Percentiles rank a stretch among this genome's conserved stretches.
These are phyloP conservation scores for Lasiodiplodia sp. DNA, from an alignment of 2,329 filamentous ascomycete genomes.

Conservation along the genomic window DNA sequence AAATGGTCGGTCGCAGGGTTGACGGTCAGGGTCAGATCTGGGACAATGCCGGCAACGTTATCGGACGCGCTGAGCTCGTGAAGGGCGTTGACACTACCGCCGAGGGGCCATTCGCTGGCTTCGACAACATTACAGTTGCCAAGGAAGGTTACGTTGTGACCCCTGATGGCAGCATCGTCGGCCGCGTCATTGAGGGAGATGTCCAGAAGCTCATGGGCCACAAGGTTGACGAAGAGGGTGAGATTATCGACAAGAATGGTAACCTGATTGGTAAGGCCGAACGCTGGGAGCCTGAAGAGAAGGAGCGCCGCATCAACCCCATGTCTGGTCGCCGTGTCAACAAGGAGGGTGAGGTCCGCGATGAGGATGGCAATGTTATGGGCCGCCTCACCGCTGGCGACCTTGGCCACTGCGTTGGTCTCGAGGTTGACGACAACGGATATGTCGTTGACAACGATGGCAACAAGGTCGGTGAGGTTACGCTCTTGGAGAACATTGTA, in stretches of 20 bases:
- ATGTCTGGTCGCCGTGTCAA: slow-evolving; percentile 65
- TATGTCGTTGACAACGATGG: slow-evolving; percentile 63
- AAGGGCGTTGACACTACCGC: slow-evolving; percentile 58
- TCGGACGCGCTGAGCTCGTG: slow-evolving; percentile 65
- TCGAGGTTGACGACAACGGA: slow-evolving; percentile 61
- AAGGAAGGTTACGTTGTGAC: slow-evolving; percentile 65
- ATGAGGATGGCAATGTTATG: slow-evolving; percentile 59
- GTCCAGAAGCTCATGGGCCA: slow-evolving; percentile 60
- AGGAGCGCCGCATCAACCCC: slow-evolving; percentile 64
- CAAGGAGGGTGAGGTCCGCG: slow-evolving; percentile 61
- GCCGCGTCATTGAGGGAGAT: slow-evolving; percentile 59
- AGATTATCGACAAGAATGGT: slow-evolving; percentile 62
- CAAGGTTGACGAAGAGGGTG: slow-evolving; percentile 60
- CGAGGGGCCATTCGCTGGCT: slow-evolving; percentile 67
- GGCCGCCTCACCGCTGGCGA: slow-evolving; percentile 60
- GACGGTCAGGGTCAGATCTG: slow-evolving; percentile 70
- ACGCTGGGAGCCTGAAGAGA: slow-evolving; percentile 62
- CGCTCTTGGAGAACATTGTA: slow-evolving; percentile 67
- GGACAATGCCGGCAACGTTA: slow-evolving; percentile 68
- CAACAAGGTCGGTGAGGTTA: slow-evolving; percentile 70
- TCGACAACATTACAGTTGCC: slow-evolving; percentile 62
- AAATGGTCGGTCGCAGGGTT: slow-evolving; percentile 67
- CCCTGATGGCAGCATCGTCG: slow-evolving; percentile 55
- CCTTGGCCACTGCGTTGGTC: slow-evolving; percentile 60
- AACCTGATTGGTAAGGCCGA: slow-evolving; percentile 61